Evolutionary conservation across 2,329 filamentous ascomycete genomes (phyloP).

Genomic region (Hypocrella siamensis): DNA sequence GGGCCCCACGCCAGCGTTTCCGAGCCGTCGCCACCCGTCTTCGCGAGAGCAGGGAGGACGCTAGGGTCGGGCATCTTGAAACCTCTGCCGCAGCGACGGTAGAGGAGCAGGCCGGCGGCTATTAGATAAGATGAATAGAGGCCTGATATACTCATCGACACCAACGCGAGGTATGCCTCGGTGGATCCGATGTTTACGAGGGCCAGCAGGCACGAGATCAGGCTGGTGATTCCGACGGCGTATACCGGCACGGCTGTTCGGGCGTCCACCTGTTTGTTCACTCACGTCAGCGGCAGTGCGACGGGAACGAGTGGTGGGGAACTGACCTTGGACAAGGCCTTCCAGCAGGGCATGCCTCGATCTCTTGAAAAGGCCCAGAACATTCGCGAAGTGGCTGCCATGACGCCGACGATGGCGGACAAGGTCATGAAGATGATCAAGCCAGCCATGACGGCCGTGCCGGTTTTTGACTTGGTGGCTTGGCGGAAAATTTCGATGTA

Average conservation of each 20-base stretch:
- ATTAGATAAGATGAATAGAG: conserved; percentile 16
- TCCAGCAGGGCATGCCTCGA: conserved; percentile 14
- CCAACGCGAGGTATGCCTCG: conserved; percentile 14
- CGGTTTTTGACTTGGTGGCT: conserved; percentile 29
- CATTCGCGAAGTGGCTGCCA: conserved; percentile 40
- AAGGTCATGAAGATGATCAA: conserved; percentile 34
- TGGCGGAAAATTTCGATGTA: conserved; percentile 44
- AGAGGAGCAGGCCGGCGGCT: conserved; percentile 11
- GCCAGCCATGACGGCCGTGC: conserved; percentile 31
- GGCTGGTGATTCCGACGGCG: conserved; percentile 11
- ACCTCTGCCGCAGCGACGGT: conserved; percentile 13
- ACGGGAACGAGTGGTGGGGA: background rate
- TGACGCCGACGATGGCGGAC: conserved; percentile 35
- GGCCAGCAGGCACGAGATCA: conserved; percentile 13
- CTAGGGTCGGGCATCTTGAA: conserved; percentile 10
- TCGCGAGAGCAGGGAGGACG: conserved; percentile 12
- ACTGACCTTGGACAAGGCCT: conserved; percentile 11
- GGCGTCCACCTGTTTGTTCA: conserved; percentile 3
- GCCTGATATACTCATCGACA: conserved; percentile 13
- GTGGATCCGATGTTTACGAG: conserved; percentile 18
- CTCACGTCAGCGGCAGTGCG: background rate
- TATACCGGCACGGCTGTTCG: conserved; percentile 13
- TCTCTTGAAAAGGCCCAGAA: conserved; percentile 35
- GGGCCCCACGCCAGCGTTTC: conserved; percentile 30
- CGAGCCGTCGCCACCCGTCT: conserved; percentile 12